A percentile compares a stretch with the other conserved stretches of the same genome.
Conservation (phyloP, 1,139 yeast genomes). For the Kodamaea ohmeri region DNA sequence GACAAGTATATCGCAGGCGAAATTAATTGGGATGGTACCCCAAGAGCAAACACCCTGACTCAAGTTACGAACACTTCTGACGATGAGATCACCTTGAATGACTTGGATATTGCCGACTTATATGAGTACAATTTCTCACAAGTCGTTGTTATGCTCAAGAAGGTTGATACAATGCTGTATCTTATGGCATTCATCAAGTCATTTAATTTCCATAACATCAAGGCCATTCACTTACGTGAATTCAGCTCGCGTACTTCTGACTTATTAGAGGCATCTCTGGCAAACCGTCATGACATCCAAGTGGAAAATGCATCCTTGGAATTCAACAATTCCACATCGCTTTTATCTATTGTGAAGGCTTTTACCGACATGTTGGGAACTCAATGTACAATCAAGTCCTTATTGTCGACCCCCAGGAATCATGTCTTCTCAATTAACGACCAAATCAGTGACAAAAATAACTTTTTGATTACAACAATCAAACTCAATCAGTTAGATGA, state of each 20-base stretch:
- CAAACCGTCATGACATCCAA: slow-evolving; percentile 16
- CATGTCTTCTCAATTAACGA: slow-evolving; percentile 31
- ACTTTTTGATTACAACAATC: slow-evolving; percentile 27
- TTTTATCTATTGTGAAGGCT: slow-evolving; percentile 51
- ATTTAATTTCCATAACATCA: slow-evolving; percentile 34
- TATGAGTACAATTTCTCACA: slow-evolving; percentile 22
- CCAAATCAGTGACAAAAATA: slow-evolving; percentile 25
- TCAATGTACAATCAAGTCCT: slow-evolving; percentile 50
- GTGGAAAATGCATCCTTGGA: slow-evolving; percentile 19
- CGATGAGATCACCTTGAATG: slow-evolving; percentile 11
- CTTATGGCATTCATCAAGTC: slow-evolving; percentile 32
- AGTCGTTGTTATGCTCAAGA: slow-evolving; percentile 29
- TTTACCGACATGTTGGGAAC: slow-evolving; percentile 52
- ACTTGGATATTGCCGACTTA: slow-evolving; percentile 18
- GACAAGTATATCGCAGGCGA: slow-evolving; percentile 39
- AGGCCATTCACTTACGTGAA: slow-evolving; percentile 56
- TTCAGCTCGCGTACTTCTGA: slow-evolving; percentile 68
- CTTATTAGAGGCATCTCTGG: slow-evolving; percentile 57
- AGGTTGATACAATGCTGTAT: slow-evolving; percentile 32
- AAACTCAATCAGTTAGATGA: slow-evolving; percentile 21
- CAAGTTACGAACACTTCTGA: slow-evolving; percentile 7
- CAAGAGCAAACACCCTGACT: slow-evolving; percentile 5
- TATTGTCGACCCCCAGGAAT: slow-evolving; percentile 44
- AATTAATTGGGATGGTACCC: slow-evolving; percentile 39
- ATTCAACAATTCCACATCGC: slow-evolving; percentile 42